Evolutionary conservation across 345 rosid species (phyloP).

Genomic region (Stellera chamaejasme): DNA sequence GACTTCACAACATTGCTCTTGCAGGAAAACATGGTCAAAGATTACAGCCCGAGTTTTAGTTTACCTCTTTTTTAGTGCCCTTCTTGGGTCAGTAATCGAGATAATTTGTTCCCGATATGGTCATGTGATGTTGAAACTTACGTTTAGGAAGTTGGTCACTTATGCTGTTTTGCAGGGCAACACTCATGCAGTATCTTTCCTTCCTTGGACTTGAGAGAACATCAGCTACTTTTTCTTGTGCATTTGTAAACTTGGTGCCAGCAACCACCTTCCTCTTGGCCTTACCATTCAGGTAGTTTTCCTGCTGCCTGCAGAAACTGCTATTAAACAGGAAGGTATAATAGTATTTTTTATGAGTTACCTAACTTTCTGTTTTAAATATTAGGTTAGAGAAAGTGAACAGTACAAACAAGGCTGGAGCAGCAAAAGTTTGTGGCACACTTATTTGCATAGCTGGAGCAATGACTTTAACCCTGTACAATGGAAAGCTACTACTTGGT

Average conservation of each 20-base stretch:
- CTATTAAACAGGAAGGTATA: not conserved
- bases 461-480: conserved; percentile 40
- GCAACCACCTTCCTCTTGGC: conserved; percentile 42
- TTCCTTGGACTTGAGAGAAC: conserved; percentile 51
- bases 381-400: conserved; percentile 45
- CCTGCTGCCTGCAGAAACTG: not conserved
- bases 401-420: conserved; percentile 34
- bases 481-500: conserved; percentile 30
- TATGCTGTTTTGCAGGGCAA: conserved; percentile 24
- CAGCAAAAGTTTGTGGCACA: conserved; percentile 47
- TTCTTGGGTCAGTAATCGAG: conserved; percentile 28
- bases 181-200: conserved; percentile 40
- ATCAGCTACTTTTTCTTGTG: conserved; percentile 49
- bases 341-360: conserved; percentile 1
- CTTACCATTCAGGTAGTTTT: conserved; percentile 36
- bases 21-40: conserved; percentile 36
- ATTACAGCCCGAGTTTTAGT: conserved; percentile 28
- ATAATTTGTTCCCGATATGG: not conserved
- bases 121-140: not conserved
- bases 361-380: not conserved
- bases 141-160: not conserved
- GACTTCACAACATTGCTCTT: not conserved
- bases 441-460: conserved; percentile 50
- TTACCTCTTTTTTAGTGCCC: conserved; percentile 39
- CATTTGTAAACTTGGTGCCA: conserved; percentile 58